Percentiles rank a stretch among this genome's conserved stretches.
phyloP scores from a whole-genome alignment of 2,329 filamentous ascomycete genomes.

The Hypoxylon sp. region DNA sequence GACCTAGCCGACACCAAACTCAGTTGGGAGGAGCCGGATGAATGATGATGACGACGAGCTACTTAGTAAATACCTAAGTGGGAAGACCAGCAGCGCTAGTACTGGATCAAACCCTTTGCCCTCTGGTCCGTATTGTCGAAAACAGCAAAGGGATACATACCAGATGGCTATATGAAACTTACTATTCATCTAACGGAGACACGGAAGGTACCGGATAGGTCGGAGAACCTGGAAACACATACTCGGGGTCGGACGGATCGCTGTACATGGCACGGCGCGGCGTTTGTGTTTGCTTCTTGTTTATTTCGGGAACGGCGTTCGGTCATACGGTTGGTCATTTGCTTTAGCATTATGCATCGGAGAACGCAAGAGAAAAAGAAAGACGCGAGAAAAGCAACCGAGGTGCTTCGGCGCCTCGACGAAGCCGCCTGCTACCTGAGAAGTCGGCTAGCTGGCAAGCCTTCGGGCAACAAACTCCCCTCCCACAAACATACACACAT shows the following conservation, averaged over 20 bases:
- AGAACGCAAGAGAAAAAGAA: constrained; percentile 9
- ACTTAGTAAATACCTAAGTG: not conserved
- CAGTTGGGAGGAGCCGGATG: not conserved
- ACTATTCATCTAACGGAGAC: not conserved
- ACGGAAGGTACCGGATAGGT: constrained; percentile 4
- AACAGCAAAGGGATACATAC: constrained; percentile 2
- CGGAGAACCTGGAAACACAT: constrained; percentile 5
- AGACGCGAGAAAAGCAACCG: constrained; percentile 5
- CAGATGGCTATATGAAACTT: not conserved
- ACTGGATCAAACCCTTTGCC: not conserved
- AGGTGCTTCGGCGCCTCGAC: not conserved
- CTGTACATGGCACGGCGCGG: constrained; percentile 23
- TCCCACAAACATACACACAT: constrained; percentile 2
- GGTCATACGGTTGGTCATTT: not conserved
- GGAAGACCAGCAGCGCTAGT: not conserved
- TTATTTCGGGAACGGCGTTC: constrained; percentile 22
- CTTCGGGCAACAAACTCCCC: constrained; percentile 6
- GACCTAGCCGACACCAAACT: not conserved
- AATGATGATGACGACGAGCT: not conserved
- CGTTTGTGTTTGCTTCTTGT: constrained; percentile 13
- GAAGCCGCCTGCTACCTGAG: not conserved
- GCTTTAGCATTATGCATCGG: not conserved
- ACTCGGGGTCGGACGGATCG: constrained; percentile 4
- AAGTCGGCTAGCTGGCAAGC: not conserved
- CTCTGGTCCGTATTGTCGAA: not conserved